Evolutionary conservation across 257 asterid species (phyloP), one percentile per base, ranked within the genome.

Genomic region (Forsythia suspensa): DNA sequence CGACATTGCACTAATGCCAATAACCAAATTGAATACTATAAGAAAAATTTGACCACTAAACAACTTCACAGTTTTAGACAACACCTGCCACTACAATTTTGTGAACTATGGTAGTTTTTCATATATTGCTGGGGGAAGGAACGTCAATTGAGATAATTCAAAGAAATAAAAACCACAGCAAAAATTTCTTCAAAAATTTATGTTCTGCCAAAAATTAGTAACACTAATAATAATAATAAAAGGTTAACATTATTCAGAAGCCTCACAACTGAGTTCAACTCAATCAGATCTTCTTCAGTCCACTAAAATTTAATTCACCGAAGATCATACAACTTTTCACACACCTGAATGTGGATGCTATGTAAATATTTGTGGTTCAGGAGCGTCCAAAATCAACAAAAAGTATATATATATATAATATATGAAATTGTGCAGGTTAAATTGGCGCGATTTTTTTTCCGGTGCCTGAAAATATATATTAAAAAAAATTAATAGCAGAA

Each of bases 391-490:
- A 69, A 68, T 43, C 24, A 75, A 29, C 42, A 71, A 10, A 3
- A 20, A 37, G 34, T 29, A 29, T 29, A 29, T 29, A 29, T 29
- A 29, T 29, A 29, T 29, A 29, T 29, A 29, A 29, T 29, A 43
- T 40, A 29, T 20, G 69, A 73, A 40, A 71, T 66, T 52, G 29
- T 55, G 79, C 68, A 8, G 88, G 38, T 55, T 63, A 57, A 85
- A 72, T 77, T 82, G 82, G 89, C 79, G 83, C 77, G 72, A 78
- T 85, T 36, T 36, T 83, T 51, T 38, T 51, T 38, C 82, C 11
- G 44, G 78, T 73, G 80, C 80, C 81, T 51, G 85, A 40, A 67
- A 74, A 68, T 37, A 52, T 71, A 71, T 34, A 69, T 43, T 44
- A 55, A 73, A 40, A 76, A 16, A 57, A 29, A 43, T 59, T 51